Base-by-base conservation (phyloP, 805 yeast species). In the Wickerhamomyces bisporus region DNA sequence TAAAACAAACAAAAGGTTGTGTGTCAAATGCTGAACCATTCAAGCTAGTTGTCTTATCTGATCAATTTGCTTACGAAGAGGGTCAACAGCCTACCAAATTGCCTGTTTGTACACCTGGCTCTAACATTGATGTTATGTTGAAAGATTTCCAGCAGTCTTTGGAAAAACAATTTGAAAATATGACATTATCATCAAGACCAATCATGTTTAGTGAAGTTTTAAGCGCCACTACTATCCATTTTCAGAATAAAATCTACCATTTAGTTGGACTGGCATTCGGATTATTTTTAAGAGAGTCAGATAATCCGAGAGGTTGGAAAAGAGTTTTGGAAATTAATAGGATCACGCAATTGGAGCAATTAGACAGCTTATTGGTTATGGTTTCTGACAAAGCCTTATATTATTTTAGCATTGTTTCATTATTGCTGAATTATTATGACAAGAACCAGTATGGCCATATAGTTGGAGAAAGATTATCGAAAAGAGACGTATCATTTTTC, bases 261-360 rank as follows among this genome's bases (percentile, higher is more conserved):
- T 56, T 84, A 3, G 53, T 81, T 16, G 95, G 93, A 1, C 65
- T 83, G 3, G 69, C 69, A 2, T 60, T 66, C 36, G 95, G 96
- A 1, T 59, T 87, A 2, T 82, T 71, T 47, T 58, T 84, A 44
- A 57, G 70, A 10, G 55, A 52, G 15, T 42, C 37, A 4, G 44
- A 51, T 12, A 41, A 40, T 12, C 36, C 48, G n/a, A 52, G 46
- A n/a, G 46, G 53, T 1, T 85, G 94, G 93, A 72, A 65, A 39
- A 65, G 75, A 39, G 73, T 85, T 5, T 55, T 81, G 32, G 69
- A 73, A 43, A 56, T 77, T 25, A 40, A 61, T 6, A 72, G 70
- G 37, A 77, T 83, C 11, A 65, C 73, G 5, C 81, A 78, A 49
- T 59, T 89, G 35, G 73, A 71, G n/a, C 79, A 82, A 17, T 53